These are phyloP conservation scores for Aciculoconidium aculeatum DNA, from an alignment of 805 yeast genomes.

Conservation along the genomic window DNA sequence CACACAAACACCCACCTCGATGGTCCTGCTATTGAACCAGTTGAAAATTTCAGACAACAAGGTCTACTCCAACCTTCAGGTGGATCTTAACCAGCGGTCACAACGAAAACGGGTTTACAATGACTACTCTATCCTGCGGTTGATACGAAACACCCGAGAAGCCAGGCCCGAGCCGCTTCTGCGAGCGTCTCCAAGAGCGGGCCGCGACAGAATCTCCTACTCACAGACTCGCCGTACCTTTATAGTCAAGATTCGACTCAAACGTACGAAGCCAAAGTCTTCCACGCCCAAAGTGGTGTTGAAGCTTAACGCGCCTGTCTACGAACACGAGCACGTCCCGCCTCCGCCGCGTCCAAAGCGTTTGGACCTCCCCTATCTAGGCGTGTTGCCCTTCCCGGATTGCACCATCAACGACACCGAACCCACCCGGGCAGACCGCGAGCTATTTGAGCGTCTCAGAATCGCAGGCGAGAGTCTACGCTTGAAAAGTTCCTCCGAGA, in stretches of 20 bases:
- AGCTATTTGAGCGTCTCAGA: conserved; percentile 38
- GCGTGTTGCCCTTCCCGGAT: conserved; percentile 53
- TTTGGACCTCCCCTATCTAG: conserved; percentile 62
- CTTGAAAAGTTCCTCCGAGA: conserved; percentile 11
- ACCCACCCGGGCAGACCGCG: conserved; percentile 50
- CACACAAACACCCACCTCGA: conserved; percentile 1
- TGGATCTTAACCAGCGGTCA: conserved; percentile 17
- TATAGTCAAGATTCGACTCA: conserved; percentile 1
- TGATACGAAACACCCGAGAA: conserved; percentile 14
- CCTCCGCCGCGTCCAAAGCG: conserved; percentile 1
- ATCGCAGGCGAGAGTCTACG: conserved; percentile 36
- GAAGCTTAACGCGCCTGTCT: conserved; percentile 2
- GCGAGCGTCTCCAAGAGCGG: background rate
- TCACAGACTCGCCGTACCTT: background rate
- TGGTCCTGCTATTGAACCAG: conserved; percentile 17
- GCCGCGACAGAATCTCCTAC: background rate
- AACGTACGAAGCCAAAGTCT: conserved; percentile 1
- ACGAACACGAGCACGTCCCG: background rate
- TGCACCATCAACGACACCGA: conserved; percentile 56
- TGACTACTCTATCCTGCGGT: conserved; percentile 15
- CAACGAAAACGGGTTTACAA: conserved; percentile 12
- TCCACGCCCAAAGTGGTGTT: conserved; percentile 1
- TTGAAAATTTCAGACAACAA: conserved; percentile 27
- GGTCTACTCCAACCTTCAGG: conserved; percentile 17
- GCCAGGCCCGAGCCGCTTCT: background rate